Evolutionary conservation across 148 eudicot genomes (phyloP), one percentile per base, ranked within the genome.

Genomic region (Spergularia bocconei): DNA sequence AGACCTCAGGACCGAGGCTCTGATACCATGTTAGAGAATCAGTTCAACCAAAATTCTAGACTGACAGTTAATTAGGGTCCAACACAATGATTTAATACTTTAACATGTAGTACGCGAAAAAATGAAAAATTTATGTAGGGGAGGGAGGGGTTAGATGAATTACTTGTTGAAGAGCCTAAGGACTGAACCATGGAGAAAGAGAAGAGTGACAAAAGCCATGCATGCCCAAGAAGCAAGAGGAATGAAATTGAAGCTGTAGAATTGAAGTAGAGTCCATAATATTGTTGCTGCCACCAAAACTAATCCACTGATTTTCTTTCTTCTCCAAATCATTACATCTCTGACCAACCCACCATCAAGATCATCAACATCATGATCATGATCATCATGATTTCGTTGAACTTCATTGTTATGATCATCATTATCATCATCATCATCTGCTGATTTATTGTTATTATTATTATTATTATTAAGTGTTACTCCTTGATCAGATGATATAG

Each of bases 291-390:
- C 70, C 70, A 20, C 16, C 63, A 75, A 13, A 8, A 75, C 9
- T 17, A 38, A 33, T 15, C 2, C 62, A 13, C 70, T 64, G 12
- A 75, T 19, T 44, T 36, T 64, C 21, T 48, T 54, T 53, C 70
- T 75, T 36, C 70, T 36, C 77, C 77, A 64, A 69, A 75, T 65
- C 0, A 75, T 53, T 39, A 75, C 51, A 75, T 65, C 77, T 75
- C 38, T 75, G 21, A 75, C 19, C 77, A 75, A 11, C 20, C 39
- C 39, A 13, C 12, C 55, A 13, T 56, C 36, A 23, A 25, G 47
- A 54, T 14, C 21, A 13, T 53, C 44, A 36, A 36, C 16, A 71
- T 57, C 23, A 58, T 59, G 19, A 38, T 71, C 63, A 70, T 14
- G 21, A 70, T 29, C 48, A 70, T 39, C 4, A 52, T 53, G 14